Evolutionary conservation across 73 alveolate species (phyloP), one percentile per base, ranked within the genome.

Genomic region (Halteria grandinella): DNA sequence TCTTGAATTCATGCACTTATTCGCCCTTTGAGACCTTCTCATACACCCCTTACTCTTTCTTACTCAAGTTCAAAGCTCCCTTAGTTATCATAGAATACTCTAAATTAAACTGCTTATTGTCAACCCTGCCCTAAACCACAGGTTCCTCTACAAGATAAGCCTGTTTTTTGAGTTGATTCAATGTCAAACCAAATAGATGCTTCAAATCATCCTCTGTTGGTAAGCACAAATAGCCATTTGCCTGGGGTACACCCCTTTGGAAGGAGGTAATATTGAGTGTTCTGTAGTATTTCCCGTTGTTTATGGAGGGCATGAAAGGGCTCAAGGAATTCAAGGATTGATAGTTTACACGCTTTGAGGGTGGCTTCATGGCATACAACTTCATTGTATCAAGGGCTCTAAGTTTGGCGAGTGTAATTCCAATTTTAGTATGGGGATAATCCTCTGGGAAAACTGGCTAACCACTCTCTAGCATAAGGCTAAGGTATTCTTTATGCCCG

Each of bases 401-500:
- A n/a, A n/a, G n/a, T n/a, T n/a, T n/a, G n/a, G n/a, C n/a, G n/a
- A n/a, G n/a, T n/a, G n/a, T 60, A n/a, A n/a, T n/a, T 18, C 79
- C 79, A 20, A 20, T 31, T 49, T 50, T 6, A 1, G 71, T 50
- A 0, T 70, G 33, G 10, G 31, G 51, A 31, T 49, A 70, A 21
- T 70, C 83, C 3, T 7, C 7, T 10, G 83, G 83, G 41, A 27
- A 70, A 25, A 50, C 47, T 27, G 59, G 71, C 37, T 70, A 15
- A 11, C 41, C 40, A 10, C 28, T 57, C 55, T 82, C 91, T 11
- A 50, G 2, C 18, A 55, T 52, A 0, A 82, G 37, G 28, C 50
- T 20, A 7, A 31, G 33, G 44, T 21, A 55, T 47, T 82, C 91
- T 55, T 70, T 55, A 2, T 27, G 33, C 10, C 86, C 91, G 0